Conservation (phyloP, 192 early-diverging fungal species). For the Martensiomyces pterosporus region DNA sequence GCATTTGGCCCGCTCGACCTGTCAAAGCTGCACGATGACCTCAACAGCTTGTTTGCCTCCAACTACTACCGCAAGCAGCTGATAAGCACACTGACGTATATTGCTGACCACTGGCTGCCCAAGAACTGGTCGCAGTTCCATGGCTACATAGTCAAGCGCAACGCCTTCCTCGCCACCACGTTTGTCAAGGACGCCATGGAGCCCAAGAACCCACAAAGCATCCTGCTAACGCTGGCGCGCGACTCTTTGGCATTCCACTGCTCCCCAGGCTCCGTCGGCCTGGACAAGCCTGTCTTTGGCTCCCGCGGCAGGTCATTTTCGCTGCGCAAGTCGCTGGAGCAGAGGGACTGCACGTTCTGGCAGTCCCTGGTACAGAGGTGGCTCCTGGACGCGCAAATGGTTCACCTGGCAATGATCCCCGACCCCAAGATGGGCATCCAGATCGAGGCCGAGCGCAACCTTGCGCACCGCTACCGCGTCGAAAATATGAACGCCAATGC, state of each 20-base stretch:
- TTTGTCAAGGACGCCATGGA: slow-evolving; percentile 58
- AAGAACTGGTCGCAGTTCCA: slow-evolving; percentile 28
- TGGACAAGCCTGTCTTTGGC: slow-evolving; percentile 48
- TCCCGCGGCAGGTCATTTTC: slow-evolving; percentile 54
- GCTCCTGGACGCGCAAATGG: slow-evolving; percentile 30
- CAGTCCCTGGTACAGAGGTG: slow-evolving; percentile 35
- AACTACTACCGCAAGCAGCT: slow-evolving; percentile 48
- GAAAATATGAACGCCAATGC: slow-evolving; percentile 23
- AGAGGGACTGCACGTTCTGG: slow-evolving; percentile 31
- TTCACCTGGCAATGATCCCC: slow-evolving; percentile 38
- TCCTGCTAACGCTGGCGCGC: slow-evolving; percentile 47
- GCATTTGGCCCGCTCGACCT: slow-evolving; percentile 41
- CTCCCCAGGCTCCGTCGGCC: slow-evolving; percentile 21
- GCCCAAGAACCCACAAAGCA: slow-evolving; percentile 12
- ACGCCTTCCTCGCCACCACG: slow-evolving; percentile 51
- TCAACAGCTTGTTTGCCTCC: slow-evolving; percentile 30
- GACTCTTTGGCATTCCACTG: slow-evolving; percentile 47
- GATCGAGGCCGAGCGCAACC: slow-evolving; percentile 45
- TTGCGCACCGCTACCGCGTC: slow-evolving; percentile 31
- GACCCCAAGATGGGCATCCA: slow-evolving; percentile 42
- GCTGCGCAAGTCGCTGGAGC: slow-evolving; percentile 32
- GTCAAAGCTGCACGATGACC: slow-evolving; percentile 40
- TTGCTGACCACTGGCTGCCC: slow-evolving; percentile 37
- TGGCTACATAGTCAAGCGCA: slow-evolving; percentile 47
- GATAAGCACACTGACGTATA: slow-evolving; percentile 33